Conservation (phyloP, 192 early-diverging fungal species). For the Coemansia sp. region DNA sequence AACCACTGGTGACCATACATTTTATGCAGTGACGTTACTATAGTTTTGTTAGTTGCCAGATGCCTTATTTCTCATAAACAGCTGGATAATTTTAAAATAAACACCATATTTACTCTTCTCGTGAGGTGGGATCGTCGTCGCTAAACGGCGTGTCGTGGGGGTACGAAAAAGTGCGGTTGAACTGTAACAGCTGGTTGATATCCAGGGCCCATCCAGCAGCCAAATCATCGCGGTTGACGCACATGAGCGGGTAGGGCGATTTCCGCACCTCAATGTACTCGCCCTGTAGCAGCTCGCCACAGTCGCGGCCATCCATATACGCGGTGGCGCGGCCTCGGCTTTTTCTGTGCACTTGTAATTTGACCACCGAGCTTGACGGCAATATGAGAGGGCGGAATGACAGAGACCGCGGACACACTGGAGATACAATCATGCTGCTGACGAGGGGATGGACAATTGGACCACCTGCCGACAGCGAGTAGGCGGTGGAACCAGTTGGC, state of each 20-base stretch:
- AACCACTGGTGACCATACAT: too few relatives aligned
- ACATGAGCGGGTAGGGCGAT: constrained; percentile 77
- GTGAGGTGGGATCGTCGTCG: constrained; percentile 2
- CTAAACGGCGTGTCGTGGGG: constrained; percentile 44
- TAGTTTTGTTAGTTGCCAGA: too few relatives aligned
- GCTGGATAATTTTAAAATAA: too few relatives aligned
- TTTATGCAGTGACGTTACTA: too few relatives aligned
- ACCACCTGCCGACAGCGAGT: constrained; percentile 82
- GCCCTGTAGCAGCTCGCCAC: constrained; percentile 65
- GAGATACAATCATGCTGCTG: constrained; percentile 70
- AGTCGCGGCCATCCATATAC: constrained; percentile 75
- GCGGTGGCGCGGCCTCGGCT: constrained; percentile 70
- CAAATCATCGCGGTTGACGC: constrained; percentile 65
- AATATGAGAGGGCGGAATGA: constrained; percentile 82
- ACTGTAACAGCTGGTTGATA: constrained; percentile 83
- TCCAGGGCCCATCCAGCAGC: constrained; percentile 77
- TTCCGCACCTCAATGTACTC: constrained; percentile 58
- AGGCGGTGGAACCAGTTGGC: constrained; percentile 91
- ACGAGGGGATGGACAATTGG: constrained; percentile 81
- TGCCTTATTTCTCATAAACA: too few relatives aligned
- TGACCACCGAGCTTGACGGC: constrained; percentile 65
- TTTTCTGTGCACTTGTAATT: constrained; percentile 58
- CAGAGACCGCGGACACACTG: constrained; percentile 81
- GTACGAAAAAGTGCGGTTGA: constrained; percentile 70
- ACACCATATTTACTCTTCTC: background rate